Evolutionary conservation across 2,329 filamentous ascomycete genomes (phyloP).

Genomic region (Arthroderma sp.): DNA sequence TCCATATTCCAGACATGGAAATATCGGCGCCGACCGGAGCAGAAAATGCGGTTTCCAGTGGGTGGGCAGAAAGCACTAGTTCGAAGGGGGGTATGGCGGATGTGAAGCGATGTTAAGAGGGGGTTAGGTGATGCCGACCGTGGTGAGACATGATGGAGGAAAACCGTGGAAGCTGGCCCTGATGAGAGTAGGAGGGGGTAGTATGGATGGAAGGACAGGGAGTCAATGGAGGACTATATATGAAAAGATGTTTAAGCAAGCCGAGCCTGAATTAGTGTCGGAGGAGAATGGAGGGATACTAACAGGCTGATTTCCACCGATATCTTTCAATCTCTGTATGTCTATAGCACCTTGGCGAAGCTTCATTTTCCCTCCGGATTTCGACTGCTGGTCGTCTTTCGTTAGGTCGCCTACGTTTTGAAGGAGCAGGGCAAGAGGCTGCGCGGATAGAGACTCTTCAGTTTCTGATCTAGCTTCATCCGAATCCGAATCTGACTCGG

Average conservation of each 20-base stretch:
- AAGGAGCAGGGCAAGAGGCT: conserved; percentile 68
- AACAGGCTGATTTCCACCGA: conserved; percentile 61
- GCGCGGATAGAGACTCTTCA: conserved; percentile 49
- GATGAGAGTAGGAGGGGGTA: conserved; percentile 83
- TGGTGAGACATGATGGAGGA: conserved; percentile 76
- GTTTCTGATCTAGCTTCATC: conserved; percentile 45
- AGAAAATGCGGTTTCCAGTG: conserved; percentile 65
- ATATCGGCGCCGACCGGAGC: conserved; percentile 75
- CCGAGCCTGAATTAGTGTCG: not conserved
- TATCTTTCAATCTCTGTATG: conserved; percentile 78
- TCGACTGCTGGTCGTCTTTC: conserved; percentile 33
- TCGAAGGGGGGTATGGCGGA: conserved; percentile 69
- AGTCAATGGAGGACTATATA: conserved; percentile 55
- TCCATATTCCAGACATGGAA: conserved; percentile 91
- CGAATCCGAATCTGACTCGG: conserved; percentile 33
- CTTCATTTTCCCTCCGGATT: conserved; percentile 48
- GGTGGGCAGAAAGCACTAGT: conserved; percentile 69
- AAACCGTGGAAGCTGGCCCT: conserved; percentile 71
- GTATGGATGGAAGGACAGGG: conserved; percentile 77
- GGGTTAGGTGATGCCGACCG: conserved; percentile 71
- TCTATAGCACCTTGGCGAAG: conserved; percentile 78
- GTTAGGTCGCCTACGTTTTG: conserved; percentile 60
- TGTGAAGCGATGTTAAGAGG: conserved; percentile 76
- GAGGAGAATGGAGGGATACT: conserved; percentile 14
- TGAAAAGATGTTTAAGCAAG: conserved; percentile 6